A percentile compares a stretch with the other conserved stretches of the same genome.
phyloP scores from a whole-genome alignment of 2,329 filamentous ascomycete genomes.

The Chrysoporthe puriensis region DNA sequence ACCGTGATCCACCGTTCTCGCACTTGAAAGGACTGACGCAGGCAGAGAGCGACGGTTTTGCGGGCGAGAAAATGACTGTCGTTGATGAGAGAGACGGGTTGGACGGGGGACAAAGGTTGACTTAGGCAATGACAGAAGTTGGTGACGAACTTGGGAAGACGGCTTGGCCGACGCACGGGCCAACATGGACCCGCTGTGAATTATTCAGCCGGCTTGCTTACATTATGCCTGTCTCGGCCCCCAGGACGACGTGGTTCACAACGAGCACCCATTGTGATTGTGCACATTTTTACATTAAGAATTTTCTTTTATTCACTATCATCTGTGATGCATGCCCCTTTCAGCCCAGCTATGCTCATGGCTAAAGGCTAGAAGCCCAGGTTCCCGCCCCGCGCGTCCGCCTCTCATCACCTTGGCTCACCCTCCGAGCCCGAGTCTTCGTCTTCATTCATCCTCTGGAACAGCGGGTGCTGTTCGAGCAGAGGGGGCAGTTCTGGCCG shows the following conservation, averaged over 20 bases:
- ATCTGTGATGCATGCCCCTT: no score
- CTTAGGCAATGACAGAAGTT: conserved; percentile 3
- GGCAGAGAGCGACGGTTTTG: conserved; percentile 16
- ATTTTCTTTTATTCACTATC: no score
- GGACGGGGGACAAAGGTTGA: conserved; percentile 9
- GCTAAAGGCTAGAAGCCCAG: no score
- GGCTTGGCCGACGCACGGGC: conserved; percentile 10
- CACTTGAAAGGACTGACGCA: conserved; percentile 15
- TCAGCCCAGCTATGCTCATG: no score
- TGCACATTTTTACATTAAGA: no score
- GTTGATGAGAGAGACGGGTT: conserved; percentile 1
- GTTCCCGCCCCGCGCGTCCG: no score
- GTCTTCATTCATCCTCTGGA: conserved; percentile 2
- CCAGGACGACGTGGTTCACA: neutral
- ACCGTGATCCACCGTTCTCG: conserved; percentile 24
- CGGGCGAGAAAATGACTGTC: conserved; percentile 22
- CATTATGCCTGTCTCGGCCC: neutral
- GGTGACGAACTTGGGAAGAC: conserved; percentile 4
- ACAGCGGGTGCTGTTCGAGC: conserved; percentile 22
- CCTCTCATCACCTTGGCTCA: neutral
- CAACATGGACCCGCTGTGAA: neutral
- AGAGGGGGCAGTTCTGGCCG: conserved; percentile 19
- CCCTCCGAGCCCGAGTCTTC: conserved; percentile 11
- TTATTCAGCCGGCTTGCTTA: conserved; percentile 14
- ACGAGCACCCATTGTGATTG: no score